Base-by-base conservation (phyloP, 345 rosid species). In the Cardamine occulta region DNA sequence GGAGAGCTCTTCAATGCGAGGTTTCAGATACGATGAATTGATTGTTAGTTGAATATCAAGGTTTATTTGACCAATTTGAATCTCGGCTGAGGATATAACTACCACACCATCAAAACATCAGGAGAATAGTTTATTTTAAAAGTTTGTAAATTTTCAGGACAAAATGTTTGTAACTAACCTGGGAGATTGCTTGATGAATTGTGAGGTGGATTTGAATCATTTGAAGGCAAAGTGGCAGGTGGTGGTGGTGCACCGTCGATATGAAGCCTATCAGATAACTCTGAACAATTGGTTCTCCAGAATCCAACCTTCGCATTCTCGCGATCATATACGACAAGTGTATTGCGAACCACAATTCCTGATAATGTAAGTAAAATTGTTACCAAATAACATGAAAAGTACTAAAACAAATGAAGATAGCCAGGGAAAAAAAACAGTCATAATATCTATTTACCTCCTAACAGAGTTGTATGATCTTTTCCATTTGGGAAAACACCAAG, bases 261-360 rank as follows among this genome's bases (percentile, higher is more conserved):
- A 48, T 87, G 86, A 74, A 92, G 87, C 81, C 88, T 90, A 83
- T 86, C 88, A 83, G 93, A 90, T 71, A 95, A 75, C 81, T 89
- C 89, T 1, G 97, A 91, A 78, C 99, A 95, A 74, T 95, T 92
- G 19, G 99, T 95, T 86, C 93, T 95, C 99, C 97, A 90, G 68
- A 95, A 95, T 32, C 99, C 99, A 63, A 92, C 84, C 77, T 83
- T 89, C 29, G 89, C 84, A 79, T 89, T 84, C 76, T 87, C 90
- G 21, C 97, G 91, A 71, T 95, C 97, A 83, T 95, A 95, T 68
- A 82, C 80, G 31, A 92, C 97, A 74, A 95, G 88, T 37, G 97
- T 92, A 69, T 95, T 95, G 65, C 97, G 96, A 21, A 89, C 91
- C 62, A 89, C 51, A 17, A 95, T 95, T 69, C 97, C 98, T 91